Conservation (phyloP, 1,284 basidiomycete genomes). For the Xerocomus minutiporus region DNA sequence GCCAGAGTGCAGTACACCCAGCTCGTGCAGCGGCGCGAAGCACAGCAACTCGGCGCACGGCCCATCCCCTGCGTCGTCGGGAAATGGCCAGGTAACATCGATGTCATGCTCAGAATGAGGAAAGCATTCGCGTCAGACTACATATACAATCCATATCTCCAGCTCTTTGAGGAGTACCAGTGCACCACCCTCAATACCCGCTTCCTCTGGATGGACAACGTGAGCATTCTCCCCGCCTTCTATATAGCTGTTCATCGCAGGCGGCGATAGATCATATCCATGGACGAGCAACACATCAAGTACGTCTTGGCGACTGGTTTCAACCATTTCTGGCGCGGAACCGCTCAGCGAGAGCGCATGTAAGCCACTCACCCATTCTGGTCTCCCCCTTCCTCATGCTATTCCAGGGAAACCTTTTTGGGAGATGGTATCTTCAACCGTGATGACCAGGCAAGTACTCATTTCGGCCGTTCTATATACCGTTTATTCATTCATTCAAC, state of each 20-base stretch:
- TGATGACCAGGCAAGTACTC: slow-evolving; percentile 53
- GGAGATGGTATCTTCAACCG: slow-evolving; percentile 72
- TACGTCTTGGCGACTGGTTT: slow-evolving; percentile 66
- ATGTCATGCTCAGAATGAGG: slow-evolving; percentile 55
- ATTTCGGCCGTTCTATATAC: slow-evolving; percentile 2
- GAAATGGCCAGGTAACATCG: slow-evolving; percentile 70
- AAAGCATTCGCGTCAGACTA: slow-evolving; percentile 54
- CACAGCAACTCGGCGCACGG: slow-evolving; percentile 44
- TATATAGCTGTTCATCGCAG: not conserved
- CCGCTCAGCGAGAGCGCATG: slow-evolving; percentile 59
- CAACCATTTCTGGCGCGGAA: slow-evolving; percentile 59
- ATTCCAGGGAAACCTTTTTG: slow-evolving; percentile 57
- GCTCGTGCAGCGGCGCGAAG: slow-evolving; percentile 39
- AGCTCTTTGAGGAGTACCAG: slow-evolving; percentile 62
- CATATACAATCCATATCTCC: slow-evolving; percentile 56
- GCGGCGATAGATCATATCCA: slow-evolving; percentile 53
- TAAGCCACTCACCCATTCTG: slow-evolving; percentile 30
- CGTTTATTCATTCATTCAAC: slow-evolving; percentile 6
- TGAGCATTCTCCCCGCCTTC: slow-evolving; percentile 30
- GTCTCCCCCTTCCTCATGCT: not conserved
- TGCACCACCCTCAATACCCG: slow-evolving; percentile 63
- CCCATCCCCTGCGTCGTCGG: slow-evolving; percentile 56
- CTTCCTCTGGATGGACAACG: slow-evolving; percentile 63
- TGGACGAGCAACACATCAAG: slow-evolving; percentile 67
- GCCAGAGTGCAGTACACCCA: slow-evolving; percentile 35